These are phyloP conservation scores for Allantophomopsis cytisporea DNA, from an alignment of 2,329 filamentous ascomycete genomes.

Conservation along the genomic window DNA sequence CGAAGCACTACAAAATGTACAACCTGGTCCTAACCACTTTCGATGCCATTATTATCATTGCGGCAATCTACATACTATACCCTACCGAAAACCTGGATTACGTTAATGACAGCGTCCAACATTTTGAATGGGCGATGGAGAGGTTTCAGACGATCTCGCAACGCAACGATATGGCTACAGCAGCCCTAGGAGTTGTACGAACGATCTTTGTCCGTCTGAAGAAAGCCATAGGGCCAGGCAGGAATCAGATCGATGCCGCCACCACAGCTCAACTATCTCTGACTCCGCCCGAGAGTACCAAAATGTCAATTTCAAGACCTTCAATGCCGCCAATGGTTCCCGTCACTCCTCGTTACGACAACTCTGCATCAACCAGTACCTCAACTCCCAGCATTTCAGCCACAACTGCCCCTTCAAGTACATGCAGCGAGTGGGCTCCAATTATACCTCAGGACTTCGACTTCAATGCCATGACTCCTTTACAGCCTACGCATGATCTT, in stretches of 20 bases:
- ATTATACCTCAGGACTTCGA: conserved; percentile 27
- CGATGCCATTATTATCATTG: conserved; percentile 46
- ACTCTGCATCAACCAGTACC: not conserved
- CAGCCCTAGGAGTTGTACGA: conserved; percentile 38
- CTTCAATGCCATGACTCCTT: conserved; percentile 35
- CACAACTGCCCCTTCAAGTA: conserved; percentile 4
- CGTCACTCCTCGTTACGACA: not conserved
- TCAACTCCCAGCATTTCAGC: not conserved
- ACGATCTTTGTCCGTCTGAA: conserved; percentile 40
- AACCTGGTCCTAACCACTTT: conserved; percentile 49
- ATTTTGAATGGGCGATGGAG: conserved; percentile 45
- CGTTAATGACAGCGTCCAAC: conserved; percentile 31
- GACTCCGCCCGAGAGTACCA: conserved; percentile 1
- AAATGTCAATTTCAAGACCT: not conserved
- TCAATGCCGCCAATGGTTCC: not conserved
- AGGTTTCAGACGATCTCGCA: conserved; percentile 41
- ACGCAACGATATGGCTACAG: conserved; percentile 37
- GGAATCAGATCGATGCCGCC: not conserved
- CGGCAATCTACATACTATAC: conserved; percentile 47
- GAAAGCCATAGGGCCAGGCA: conserved; percentile 24
- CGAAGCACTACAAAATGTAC: conserved; percentile 37
- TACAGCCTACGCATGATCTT: conserved; percentile 43
- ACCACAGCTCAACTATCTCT: not conserved
- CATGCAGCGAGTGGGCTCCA: conserved; percentile 1
- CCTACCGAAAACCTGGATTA: conserved; percentile 38